Evolutionary conservation across 2,329 filamentous ascomycete species (phyloP), one percentile per base, ranked within the genome.

Genomic region (Chalaropsis ovoidea): DNA sequence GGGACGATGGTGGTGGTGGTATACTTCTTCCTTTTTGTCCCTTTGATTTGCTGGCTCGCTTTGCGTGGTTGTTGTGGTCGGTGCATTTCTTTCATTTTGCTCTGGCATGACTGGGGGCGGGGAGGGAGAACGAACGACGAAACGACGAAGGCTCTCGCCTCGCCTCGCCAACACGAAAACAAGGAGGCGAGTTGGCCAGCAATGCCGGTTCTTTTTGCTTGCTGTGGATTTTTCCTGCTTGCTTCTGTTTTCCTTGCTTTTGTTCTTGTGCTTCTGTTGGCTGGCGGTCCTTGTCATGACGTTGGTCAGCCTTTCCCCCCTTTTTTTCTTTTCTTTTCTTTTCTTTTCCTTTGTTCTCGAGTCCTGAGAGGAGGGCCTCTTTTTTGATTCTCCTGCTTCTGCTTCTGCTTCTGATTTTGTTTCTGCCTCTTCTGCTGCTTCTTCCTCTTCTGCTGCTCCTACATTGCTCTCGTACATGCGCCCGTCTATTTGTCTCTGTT

Each of bases 391-490:
- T n/a, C 1, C 8, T 58, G 15, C 15, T 39, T 58, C 24, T 39
- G 8, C 39, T 17, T 47, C 45, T 54, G 19, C 10, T 54, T 27
- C n/a, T n/a, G n/a, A n/a, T n/a, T n/a, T n/a, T 31, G 15, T 22
- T 11, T 47, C 35, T 54, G 41, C 35, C 17, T 19, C 27, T 45
- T 19, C 47, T 52, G 31, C 22, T 52, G 31, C 62, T 11, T 47
- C 35, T 54, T 54, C 35, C 17, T 19, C 27, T 45, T 19, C 47
- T 52, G 31, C 22, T 52, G 31, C 62, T 22, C 15, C 27, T n/a
- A 35, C 43, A 19, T 47, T 47, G 15, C 27, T 39, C 54, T 58
- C 54, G 54, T 58, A 58, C 54, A 58, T 58, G 54, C 31, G 27
- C 54, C 54, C 13, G 24, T 10, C 31, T 19, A 31, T 13, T 15